Base-by-base conservation (phyloP, 164 flowering plant genomes). In the Annona cherimola region DNA sequence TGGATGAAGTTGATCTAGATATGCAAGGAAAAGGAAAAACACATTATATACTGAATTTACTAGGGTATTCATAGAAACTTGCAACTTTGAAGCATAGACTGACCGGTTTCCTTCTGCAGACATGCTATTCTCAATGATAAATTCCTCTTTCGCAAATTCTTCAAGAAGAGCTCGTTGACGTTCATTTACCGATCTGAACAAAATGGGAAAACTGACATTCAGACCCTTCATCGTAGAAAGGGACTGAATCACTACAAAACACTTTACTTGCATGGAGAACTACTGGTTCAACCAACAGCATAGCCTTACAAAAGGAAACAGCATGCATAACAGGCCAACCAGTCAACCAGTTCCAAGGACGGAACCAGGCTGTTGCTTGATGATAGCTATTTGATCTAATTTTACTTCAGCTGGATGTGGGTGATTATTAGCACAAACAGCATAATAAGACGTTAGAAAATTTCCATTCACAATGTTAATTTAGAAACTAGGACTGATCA, bases 131-230 rank as follows among this genome's bases (percentile, higher is more conserved):
- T 63, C 83, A 76, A 26, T 50, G 44, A 42, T 46, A 59, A 69
- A 54, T 73, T 81, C 83, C 63, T 81, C 83, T 67, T 67, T 45
- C 3, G 76, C 81, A 76, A 78, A 76, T 63, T 81, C 83, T 63
- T 78, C 81, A 61, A 81, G 20, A 61, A 81, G 61, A 41, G 72
- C 67, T 9, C 74, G 81, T 62, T 78, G 81, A n/a, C 74, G 76
- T 57, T 78, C 79, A 78, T 41, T 81, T 55, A 81, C 70, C 0
- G 76, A 61, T 55, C 83, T 81, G 76, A 16, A 73, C 57, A 41
- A 50, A 50, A 59, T 60, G 44, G 61, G 19, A 61, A 9, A 43
- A 50, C 12, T 7, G 55, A 3, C 55, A 42, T 64, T 20, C 14
- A 40, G 41, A 63, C 41, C 41, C 5, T 4, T 40, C 67, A 42